Evolutionary conservation across 352 stramenopile genomes (phyloP).

Genomic region (Globisporangium echinulatum): DNA sequence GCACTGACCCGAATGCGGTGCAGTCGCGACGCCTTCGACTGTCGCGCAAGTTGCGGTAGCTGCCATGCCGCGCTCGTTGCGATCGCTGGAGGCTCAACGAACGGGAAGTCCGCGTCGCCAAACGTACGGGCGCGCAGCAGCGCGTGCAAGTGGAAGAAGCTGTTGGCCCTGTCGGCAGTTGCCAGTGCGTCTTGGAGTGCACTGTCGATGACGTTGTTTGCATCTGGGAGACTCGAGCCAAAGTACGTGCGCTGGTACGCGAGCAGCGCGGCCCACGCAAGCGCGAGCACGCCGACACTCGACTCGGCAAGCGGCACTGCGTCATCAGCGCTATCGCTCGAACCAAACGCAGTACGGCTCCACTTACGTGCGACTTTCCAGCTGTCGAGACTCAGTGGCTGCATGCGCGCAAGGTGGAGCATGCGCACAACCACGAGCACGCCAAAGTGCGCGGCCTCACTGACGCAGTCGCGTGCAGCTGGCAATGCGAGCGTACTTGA

Average conservation of each 20-base stretch:
- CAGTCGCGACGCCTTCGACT: constrained; percentile 5
- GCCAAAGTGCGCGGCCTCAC: constrained; percentile 26
- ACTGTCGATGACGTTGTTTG: constrained; percentile 12
- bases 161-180: constrained; percentile 30
- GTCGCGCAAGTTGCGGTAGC: constrained; percentile 12
- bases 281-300: constrained; percentile 30
- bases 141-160: constrained; percentile 51
- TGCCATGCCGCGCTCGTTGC: constrained; percentile 24
- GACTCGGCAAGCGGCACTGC: constrained; percentile 14
- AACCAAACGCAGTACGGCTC: constrained; percentile 29
- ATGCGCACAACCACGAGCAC: constrained; percentile 27
- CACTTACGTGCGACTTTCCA: constrained; percentile 10
- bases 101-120: constrained; percentile 18
- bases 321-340: constrained; percentile 10
- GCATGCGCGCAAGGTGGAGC: constrained; percentile 18
- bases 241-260: constrained; percentile 19
- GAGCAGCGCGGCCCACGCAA: constrained; percentile 48
- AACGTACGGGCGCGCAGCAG: constrained; percentile 42
- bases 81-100: constrained; percentile 23
- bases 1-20: neutral
- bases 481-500: constrained; percentile 13
- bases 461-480: constrained; percentile 11
- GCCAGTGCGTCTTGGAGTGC: constrained; percentile 37
- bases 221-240: neutral
- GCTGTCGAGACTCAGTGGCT: constrained; percentile 14